Evolutionary conservation across 495 filamentous ascomycete species (phyloP).

Genomic region (Baudoinia panamericana): DNA sequence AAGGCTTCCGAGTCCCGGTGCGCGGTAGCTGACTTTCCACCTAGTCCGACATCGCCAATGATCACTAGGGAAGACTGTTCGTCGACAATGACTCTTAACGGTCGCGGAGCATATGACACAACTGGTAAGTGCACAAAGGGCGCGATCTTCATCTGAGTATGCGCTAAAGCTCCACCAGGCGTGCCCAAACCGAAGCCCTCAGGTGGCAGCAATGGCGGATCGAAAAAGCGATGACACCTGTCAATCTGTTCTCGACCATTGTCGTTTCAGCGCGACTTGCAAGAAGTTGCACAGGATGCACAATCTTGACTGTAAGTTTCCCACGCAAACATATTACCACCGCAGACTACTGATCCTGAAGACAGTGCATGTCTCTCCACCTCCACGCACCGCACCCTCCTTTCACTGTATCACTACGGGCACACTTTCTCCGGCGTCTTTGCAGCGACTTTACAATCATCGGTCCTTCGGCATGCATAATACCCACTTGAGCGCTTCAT

Average conservation of each 20-base stretch:
- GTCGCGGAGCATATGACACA: slow-evolving; percentile 23
- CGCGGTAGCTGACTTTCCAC: slow-evolving; percentile 7
- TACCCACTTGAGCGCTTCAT: slow-evolving; percentile 1
- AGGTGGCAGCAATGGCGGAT: slow-evolving; percentile 3
- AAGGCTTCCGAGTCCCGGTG: neutral
- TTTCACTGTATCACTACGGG: no score
- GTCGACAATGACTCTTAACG: slow-evolving; percentile 14
- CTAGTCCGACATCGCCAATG: slow-evolving; percentile 11
- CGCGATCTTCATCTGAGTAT: no score
- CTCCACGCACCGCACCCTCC: no score
- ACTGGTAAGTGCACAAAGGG: slow-evolving; percentile 20
- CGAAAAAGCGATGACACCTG: slow-evolving; percentile 21
- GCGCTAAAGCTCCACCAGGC: no score
- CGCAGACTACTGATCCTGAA: no score
- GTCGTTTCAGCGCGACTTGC: no score
- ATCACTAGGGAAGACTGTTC: slow-evolving; percentile 18
- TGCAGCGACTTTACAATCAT: neutral
- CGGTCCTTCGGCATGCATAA: slow-evolving; percentile 4
- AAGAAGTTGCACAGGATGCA: no score
- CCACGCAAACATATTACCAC: no score
- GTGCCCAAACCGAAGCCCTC: slow-evolving; percentile 21
- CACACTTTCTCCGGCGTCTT: no score
- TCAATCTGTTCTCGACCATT: no score
- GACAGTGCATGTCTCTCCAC: no score
- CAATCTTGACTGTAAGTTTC: no score